A percentile compares a stretch with the other conserved stretches of the same genome.
These are phyloP conservation scores for Warburgia ugandensis DNA, from an alignment of 164 flowering plant species.

Conservation along the genomic window DNA sequence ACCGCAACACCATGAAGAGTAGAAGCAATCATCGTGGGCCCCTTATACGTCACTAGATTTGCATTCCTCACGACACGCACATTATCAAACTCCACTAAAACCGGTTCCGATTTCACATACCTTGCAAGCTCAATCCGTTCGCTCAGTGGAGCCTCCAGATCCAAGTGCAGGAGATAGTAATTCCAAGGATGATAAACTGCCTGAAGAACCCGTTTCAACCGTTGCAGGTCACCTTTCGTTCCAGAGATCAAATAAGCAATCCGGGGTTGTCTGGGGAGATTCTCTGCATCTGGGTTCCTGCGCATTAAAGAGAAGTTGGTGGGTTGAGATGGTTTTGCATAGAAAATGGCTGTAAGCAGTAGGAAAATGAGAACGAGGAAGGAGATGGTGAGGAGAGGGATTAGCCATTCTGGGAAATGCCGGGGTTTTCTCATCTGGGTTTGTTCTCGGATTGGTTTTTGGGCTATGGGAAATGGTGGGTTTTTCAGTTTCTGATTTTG, in stretches of 20 bases:
- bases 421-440: too few relatives aligned
- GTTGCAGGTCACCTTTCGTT: slow-evolving; percentile 50
- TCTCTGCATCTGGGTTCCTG: too few relatives aligned
- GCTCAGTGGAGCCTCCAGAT: slow-evolving; percentile 49
- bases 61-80: slow-evolving; percentile 75
- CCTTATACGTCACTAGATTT: slow-evolving; percentile 64
- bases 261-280: slow-evolving; percentile 47
- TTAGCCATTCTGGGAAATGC: too few relatives aligned
- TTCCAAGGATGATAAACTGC: slow-evolving; percentile 85
- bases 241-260: slow-evolving; percentile 87
- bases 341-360: too few relatives aligned
- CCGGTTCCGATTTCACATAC: slow-evolving; percentile 38
- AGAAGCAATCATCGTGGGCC: slow-evolving; percentile 69
- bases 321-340: too few relatives aligned
- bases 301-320: too few relatives aligned
- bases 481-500: too few relatives aligned
- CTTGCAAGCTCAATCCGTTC: slow-evolving; percentile 72
- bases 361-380: too few relatives aligned
- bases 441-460: too few relatives aligned
- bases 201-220: slow-evolving; percentile 49
- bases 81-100: slow-evolving; percentile 40
- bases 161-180: slow-evolving; percentile 71
- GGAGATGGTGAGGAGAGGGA: too few relatives aligned
- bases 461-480: too few relatives aligned
- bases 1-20: slow-evolving; percentile 69